A percentile compares a stretch with the other conserved stretches of the same genome.
phyloP scores from a whole-genome alignment of 257 asterid genomes.

The Solanum appendiculatum region DNA sequence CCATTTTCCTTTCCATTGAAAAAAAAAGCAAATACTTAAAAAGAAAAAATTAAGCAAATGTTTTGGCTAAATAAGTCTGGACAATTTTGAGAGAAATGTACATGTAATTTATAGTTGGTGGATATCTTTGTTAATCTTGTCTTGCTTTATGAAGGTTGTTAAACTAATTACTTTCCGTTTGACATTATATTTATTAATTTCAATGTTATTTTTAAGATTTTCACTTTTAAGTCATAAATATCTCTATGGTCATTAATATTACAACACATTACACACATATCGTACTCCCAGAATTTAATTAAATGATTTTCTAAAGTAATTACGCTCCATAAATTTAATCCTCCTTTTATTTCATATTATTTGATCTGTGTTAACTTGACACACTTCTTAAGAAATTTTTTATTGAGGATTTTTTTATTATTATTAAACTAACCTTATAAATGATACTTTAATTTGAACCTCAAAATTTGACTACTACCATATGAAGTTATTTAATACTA shows the following conservation, averaged over 20 bases:
- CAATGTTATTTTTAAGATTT: neutral
- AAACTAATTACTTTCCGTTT: neutral
- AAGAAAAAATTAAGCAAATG: neutral
- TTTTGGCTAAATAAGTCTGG: neutral
- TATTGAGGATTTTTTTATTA: too few relatives aligned
- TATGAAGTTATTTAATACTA: too few relatives aligned
- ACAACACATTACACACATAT: neutral
- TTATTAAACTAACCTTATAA: too few relatives aligned
- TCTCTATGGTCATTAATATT: neutral
- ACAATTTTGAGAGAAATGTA: neutral
- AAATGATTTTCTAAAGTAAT: neutral
- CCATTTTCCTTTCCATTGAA: neutral
- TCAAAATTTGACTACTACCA: too few relatives aligned
- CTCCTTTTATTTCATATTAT: too few relatives aligned
- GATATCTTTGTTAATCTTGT: neutral
- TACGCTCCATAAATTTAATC: neutral
- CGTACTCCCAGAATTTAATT: neutral
- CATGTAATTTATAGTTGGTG: neutral
- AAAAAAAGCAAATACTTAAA: neutral
- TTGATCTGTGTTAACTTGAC: too few relatives aligned
- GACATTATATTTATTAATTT: too few relatives aligned
- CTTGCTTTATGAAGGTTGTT: neutral
- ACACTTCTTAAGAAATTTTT: too few relatives aligned
- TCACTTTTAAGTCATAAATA: neutral
- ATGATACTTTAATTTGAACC: too few relatives aligned